Percentiles rank a stretch among this genome's conserved stretches.
phyloP scores from a whole-genome alignment of 768 basidiomycete genomes.

The Solioccasus polychromus region DNA sequence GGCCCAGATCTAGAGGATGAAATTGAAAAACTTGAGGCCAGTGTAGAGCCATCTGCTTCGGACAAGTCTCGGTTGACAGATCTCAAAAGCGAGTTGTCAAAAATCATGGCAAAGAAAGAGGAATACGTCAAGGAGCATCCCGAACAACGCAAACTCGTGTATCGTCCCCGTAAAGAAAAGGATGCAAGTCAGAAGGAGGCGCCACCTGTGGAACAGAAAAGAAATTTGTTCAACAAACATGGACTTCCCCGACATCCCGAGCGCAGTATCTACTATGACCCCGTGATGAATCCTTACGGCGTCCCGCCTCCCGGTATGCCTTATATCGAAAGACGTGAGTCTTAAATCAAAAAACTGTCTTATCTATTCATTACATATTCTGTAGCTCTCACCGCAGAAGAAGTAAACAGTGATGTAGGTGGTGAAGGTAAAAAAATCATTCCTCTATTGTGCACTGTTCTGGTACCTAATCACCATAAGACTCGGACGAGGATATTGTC shows the following conservation, averaged over 20 bases:
- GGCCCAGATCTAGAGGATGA: conserved; percentile 75
- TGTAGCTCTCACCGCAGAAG: conserved; percentile 60
- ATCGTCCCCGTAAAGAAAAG: conserved; percentile 49
- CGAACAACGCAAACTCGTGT: conserved; percentile 85
- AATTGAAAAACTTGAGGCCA: conserved; percentile 62
- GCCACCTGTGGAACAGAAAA: conserved; percentile 42
- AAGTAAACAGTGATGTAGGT: conserved; percentile 64
- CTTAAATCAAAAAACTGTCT: background rate
- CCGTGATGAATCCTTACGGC: conserved; percentile 90
- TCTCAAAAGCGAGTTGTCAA: conserved; percentile 74
- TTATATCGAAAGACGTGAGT: conserved; percentile 84
- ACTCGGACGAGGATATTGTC: conserved; percentile 55
- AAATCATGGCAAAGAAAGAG: conserved; percentile 82
- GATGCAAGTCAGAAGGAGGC: conserved; percentile 41
- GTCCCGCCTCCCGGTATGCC: conserved; percentile 96
- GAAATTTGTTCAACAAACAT: conserved; percentile 76
- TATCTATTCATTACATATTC: conserved; percentile 1
- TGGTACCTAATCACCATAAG: conserved; percentile 6
- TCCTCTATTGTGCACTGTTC: background rate
- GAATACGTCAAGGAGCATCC: conserved; percentile 93
- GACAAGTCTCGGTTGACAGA: conserved; percentile 67
- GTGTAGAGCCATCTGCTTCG: conserved; percentile 38
- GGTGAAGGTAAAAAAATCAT: conserved; percentile 36
- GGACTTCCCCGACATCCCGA: conserved; percentile 90
- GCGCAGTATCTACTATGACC: conserved; percentile 88